phyloP scores from a whole-genome alignment of 78 protist genomes.

The Goniomonas avonlea region DNA sequence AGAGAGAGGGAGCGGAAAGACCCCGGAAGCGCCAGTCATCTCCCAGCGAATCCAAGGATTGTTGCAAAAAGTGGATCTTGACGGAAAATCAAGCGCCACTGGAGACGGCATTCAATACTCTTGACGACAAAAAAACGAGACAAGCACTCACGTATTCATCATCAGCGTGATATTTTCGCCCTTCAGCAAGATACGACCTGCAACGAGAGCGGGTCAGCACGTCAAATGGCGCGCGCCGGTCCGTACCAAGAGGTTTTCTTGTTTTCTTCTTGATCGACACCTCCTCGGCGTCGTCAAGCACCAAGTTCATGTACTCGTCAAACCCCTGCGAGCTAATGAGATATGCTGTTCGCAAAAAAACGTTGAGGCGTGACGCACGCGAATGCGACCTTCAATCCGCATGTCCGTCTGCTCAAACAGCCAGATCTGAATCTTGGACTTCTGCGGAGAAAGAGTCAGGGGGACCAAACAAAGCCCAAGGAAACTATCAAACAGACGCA shows the following conservation, averaged over 20 bases:
- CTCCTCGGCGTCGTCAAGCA: constrained; percentile 86
- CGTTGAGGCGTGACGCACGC: not conserved
- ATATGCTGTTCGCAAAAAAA: not conserved
- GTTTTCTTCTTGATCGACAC: constrained; percentile 67
- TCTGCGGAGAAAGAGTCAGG: constrained; percentile 45
- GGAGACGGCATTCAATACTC: no score
- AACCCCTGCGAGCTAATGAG: constrained; percentile 64
- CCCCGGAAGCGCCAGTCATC: no score
- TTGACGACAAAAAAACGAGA: no score
- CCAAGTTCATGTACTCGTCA: constrained; percentile 93
- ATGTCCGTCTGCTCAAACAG: constrained; percentile 67
- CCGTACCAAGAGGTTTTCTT: constrained; percentile 55
- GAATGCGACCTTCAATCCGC: constrained; percentile 73
- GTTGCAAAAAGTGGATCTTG: no score
- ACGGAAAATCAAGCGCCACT: no score
- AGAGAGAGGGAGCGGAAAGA: no score
- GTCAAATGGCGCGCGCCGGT: not conserved
- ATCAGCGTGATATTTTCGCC: constrained; percentile 86
- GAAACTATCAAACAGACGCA: not conserved
- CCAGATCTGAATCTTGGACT: constrained; percentile 70
- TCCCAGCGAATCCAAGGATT: no score
- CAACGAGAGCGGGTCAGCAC: not conserved
- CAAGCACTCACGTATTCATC: no score
- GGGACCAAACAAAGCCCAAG: not conserved
- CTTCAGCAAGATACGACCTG: constrained; percentile 68